Conservation (phyloP, 1,284 basidiomycete species). For the Leccinum solheimii region DNA sequence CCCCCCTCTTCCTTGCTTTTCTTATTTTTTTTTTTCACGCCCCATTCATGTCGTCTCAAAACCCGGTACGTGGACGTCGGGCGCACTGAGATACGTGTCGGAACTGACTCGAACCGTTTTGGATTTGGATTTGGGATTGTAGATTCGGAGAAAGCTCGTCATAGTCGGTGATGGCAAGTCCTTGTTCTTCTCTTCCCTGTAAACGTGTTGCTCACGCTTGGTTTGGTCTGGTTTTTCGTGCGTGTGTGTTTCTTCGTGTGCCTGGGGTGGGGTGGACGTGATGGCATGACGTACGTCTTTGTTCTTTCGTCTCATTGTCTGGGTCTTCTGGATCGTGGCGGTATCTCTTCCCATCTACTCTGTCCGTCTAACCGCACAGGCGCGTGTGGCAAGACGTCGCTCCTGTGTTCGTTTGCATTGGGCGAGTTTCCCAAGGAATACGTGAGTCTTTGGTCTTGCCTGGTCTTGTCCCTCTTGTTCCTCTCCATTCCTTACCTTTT, state of each 20-base stretch:
- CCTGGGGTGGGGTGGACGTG: background rate
- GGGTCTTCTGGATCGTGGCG: background rate
- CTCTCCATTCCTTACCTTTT: background rate
- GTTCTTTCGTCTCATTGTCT: background rate
- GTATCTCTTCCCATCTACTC: background rate
- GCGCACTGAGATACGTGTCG: background rate
- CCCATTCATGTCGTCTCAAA: slow-evolving; percentile 32
- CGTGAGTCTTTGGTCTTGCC: slow-evolving; percentile 46
- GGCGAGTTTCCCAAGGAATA: slow-evolving; percentile 98
- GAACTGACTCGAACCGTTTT: background rate
- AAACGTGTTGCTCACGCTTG: background rate
- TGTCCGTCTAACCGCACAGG: slow-evolving; percentile 41
- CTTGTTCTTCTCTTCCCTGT: background rate
- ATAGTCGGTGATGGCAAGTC: slow-evolving; percentile 89
- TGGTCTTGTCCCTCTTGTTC: background rate
- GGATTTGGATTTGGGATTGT: slow-evolving; percentile 2
- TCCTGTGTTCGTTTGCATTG: slow-evolving; percentile 88
- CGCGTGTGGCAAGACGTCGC: slow-evolving; percentile 83
- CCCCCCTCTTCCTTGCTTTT: background rate
- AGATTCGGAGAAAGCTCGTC: slow-evolving; percentile 88
- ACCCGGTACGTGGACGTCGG: slow-evolving; percentile 25
- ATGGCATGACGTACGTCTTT: slow-evolving; percentile 2
- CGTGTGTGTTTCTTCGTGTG: background rate
- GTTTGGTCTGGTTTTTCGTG: background rate
- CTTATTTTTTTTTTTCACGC: background rate